Evolutionary conservation across 1,284 basidiomycete genomes (phyloP).

Genomic region (Leucoagaricus sp.): DNA sequence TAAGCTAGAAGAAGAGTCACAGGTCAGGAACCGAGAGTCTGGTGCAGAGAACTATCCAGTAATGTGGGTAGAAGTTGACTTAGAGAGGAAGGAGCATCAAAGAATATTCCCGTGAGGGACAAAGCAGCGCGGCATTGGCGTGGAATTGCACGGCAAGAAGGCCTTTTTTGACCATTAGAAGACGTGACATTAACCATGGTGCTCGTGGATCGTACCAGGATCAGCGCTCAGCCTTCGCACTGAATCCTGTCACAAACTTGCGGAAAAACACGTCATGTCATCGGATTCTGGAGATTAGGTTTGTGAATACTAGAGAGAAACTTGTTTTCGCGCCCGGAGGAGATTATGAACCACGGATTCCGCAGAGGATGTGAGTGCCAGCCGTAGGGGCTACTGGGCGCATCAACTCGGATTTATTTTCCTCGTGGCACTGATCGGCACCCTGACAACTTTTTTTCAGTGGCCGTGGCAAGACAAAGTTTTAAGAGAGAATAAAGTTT

Average conservation of each 20-base stretch:
- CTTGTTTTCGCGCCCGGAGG: background rate
- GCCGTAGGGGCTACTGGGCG: no score
- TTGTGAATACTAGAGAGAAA: background rate
- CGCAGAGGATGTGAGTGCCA: no score
- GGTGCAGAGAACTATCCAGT: background rate
- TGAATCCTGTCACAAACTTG: background rate
- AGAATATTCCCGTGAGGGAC: background rate
- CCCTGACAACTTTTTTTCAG: background rate
- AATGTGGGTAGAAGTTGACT: background rate
- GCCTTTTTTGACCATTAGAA: background rate
- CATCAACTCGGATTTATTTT: background rate
- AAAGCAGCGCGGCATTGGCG: background rate
- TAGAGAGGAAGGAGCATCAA: background rate
- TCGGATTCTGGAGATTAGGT: slow-evolving; percentile 6
- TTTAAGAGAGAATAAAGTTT: background rate
- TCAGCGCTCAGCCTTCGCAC: slow-evolving; percentile 3
- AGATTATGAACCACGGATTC: background rate
- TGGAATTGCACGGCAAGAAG: background rate
- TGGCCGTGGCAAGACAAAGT: background rate
- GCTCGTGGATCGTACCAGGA: slow-evolving; percentile 4
- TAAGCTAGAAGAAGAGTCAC: background rate
- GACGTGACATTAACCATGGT: background rate
- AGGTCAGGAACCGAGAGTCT: background rate
- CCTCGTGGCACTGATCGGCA: background rate
- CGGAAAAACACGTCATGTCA: background rate